Base-by-base conservation (phyloP, 2,329 filamentous ascomycete genomes). In the Aureobasidium sp. region DNA sequence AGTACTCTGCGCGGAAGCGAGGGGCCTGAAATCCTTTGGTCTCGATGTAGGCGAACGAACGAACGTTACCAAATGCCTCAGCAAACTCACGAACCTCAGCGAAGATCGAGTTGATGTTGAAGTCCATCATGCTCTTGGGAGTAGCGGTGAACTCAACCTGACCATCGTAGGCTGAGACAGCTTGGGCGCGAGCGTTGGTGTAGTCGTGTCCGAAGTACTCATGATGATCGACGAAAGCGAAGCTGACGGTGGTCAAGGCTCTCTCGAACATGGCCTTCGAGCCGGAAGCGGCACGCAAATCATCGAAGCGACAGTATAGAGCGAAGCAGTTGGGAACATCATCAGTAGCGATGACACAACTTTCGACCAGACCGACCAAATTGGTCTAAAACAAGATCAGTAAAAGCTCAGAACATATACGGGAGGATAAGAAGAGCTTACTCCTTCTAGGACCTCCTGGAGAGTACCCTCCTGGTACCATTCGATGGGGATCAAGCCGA, bases 291-390 rank as follows among this genome's bases (percentile, higher is more conserved):
- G 74, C 70, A 23, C 66, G 64, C n/a, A 77, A 64, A 59, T 73
- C 70, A 60, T 79, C 75, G 65, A 77, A 78, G 57, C 69, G 69
- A 48, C 76, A 50, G 62, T 61, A 66, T 23, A 68, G 29, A 5
- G 44, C 64, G 48, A 65, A 29, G 15, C 23, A 44, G 15, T 23
- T 20, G 5, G 17, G 10, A 7, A 17, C 8, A 1, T 62, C 60
- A 10, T 37, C 44, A 7, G 9, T 3, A 9, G 32, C 37, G 8
- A 10, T 3, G 4, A 53, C 50, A 34, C 26, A 32, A 9, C 17
- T 29, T 23, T 37, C 32, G 17, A 58, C 12, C 20, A 58, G 3
- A 7, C 7, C 17, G 3, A 17, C 15, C 2, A 62, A 12, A 3
- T 42, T 37, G 27, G 26, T 26, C 60, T 62, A n/a, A 26, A 6